A percentile compares a stretch with the other conserved stretches of the same genome.
Evolutionary conservation across 768 basidiomycete species (phyloP).

Genomic region (Termitomyces sp.): DNA sequence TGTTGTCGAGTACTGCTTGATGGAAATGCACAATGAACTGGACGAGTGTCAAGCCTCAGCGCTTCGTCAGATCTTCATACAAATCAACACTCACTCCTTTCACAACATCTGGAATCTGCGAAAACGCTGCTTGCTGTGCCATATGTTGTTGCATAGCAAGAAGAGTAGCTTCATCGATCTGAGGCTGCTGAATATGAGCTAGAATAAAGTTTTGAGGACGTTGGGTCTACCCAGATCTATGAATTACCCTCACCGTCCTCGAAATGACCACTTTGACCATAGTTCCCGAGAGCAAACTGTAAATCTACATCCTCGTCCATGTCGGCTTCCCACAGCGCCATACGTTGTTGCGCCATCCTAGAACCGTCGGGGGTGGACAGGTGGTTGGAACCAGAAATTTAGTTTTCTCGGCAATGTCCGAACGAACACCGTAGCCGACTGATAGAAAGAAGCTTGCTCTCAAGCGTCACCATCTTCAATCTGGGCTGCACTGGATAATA

Average conservation of each 20-base stretch:
- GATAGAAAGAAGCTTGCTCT: not conserved
- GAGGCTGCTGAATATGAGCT: conserved; percentile 50
- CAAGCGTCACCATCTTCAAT: not conserved
- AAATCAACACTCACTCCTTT: conserved; percentile 58
- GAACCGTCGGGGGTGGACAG: conserved; percentile 2
- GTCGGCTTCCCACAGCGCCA: conserved; percentile 73
- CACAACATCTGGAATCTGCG: conserved; percentile 83
- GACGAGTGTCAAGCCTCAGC: not conserved
- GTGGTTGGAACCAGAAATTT: conserved; percentile 22
- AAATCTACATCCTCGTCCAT: conserved; percentile 79
- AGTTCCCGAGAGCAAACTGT: conserved; percentile 59
- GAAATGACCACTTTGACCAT: conserved; percentile 62
- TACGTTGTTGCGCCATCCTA: conserved; percentile 60
- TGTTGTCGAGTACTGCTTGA: conserved; percentile 87
- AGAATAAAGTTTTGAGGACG: conserved; percentile 17
- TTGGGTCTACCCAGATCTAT: not conserved
- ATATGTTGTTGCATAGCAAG: conserved; percentile 78
- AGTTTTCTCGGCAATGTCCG: conserved; percentile 28
- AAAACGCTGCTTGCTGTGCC: conserved; percentile 76
- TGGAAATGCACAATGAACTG: conserved; percentile 96
- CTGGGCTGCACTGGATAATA: not conserved
- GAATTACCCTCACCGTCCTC: conserved; percentile 49
- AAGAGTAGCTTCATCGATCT: conserved; percentile 66
- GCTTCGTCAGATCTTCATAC: not conserved
- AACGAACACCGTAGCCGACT: not conserved